Conservation (phyloP, 176 grass and related monocot genomes). For the Miscanthus lutarioriparius region DNA sequence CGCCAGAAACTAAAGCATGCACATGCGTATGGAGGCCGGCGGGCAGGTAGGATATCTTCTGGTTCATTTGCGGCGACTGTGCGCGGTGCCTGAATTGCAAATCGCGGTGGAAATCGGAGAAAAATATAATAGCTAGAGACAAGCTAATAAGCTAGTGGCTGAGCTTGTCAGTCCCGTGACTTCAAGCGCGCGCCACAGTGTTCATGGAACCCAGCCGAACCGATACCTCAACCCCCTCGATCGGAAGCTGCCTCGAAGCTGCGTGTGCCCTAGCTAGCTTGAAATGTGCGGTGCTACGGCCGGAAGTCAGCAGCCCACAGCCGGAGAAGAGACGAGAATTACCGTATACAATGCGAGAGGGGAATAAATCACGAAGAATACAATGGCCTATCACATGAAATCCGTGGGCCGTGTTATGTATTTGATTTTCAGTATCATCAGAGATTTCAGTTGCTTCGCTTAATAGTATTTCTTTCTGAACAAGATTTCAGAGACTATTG, state of each 20-base stretch:
- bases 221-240: background rate
- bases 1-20: background rate
- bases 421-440: no score
- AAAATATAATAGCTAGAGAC: background rate
- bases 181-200: conserved; percentile 20
- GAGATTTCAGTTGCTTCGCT: no score
- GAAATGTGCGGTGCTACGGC: background rate
- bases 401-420: no score
- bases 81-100: conserved; percentile 14
- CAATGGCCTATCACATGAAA: no score
- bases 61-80: background rate
- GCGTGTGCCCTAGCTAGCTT: background rate
- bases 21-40: background rate
- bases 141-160: conserved; percentile 20
- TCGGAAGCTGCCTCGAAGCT: conserved; percentile 28
- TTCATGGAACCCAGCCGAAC: conserved; percentile 44
- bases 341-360: background rate
- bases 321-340: background rate
- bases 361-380: background rate
- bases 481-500: background rate
- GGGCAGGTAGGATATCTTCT: background rate
- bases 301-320: background rate
- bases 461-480: no score
- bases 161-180: conserved; percentile 24
- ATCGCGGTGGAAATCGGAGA: background rate